A percentile compares a stretch with the other conserved stretches of the same genome.
These are phyloP conservation scores for Pyrenophora tritici-repentis DNA, from an alignment of 2,329 filamentous ascomycete genomes.

Conservation along the genomic window DNA sequence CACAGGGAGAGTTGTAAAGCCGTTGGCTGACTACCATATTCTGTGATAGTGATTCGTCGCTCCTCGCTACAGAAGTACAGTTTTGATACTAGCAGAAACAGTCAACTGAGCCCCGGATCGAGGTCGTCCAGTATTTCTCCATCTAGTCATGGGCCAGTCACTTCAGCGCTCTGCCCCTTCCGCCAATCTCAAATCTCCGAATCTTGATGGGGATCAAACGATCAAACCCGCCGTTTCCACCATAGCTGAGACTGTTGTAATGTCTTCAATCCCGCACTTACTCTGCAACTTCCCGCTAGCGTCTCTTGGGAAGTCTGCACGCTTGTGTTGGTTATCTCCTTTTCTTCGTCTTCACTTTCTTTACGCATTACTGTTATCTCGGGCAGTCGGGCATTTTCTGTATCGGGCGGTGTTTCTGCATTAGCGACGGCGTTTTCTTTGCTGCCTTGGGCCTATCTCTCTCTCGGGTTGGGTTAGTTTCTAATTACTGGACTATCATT, in stretches of 20 bases:
- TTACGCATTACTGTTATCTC: slow-evolving; percentile 5
- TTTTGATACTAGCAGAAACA: neutral
- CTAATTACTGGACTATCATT: too few relatives aligned
- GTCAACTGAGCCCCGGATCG: neutral
- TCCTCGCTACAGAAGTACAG: slow-evolving; percentile 6
- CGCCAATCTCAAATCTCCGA: slow-evolving; percentile 16
- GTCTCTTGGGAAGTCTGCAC: slow-evolving; percentile 6
- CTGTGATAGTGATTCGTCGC: slow-evolving; percentile 8
- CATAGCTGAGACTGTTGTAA: neutral
- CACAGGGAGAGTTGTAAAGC: neutral
- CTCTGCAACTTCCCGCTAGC: slow-evolving; percentile 1
- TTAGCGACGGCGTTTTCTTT: slow-evolving; percentile 37
- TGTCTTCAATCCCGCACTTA: neutral
- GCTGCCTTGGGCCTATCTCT: neutral
- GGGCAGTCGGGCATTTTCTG: slow-evolving; percentile 5
- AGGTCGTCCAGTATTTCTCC: neutral
- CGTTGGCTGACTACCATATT: slow-evolving; percentile 10
- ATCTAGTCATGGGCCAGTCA: neutral
- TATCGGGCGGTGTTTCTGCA: slow-evolving; percentile 28
- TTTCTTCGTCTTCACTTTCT: slow-evolving; percentile 3
- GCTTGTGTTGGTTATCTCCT: neutral
- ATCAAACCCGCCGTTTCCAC: neutral
- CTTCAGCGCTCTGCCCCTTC: neutral
- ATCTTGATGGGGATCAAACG: slow-evolving; percentile 7
- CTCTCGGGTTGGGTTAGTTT: neutral